Base-by-base conservation (phyloP, 345 rosid genomes). In the Populus tremula region DNA sequence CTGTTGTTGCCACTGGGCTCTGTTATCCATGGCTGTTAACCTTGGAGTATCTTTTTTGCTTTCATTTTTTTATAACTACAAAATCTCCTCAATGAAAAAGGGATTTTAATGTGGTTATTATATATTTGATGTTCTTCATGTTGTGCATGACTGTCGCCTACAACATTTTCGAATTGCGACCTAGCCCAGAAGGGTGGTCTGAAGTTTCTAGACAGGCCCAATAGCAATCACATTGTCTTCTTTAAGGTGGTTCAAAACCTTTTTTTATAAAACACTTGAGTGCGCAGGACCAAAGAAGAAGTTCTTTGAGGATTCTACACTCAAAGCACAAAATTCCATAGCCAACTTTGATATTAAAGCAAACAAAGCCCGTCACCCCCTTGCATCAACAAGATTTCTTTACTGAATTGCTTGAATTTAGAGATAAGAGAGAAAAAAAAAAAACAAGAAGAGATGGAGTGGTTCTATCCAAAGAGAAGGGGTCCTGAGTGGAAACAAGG, bases 401-500 rank as follows among this genome's bases (percentile, higher is more conserved):
- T 4, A 18, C 16, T 16, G 14, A 71, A 50, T 6, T 53, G 4
- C 59, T 53, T 53, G 59, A 1, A 20, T 53, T 53, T 7, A 53
- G 59, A 53, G 18, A 12, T 0, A 11, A 23, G 5, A 73, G 43
- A 18, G 50, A 25, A 0, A 33, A 4, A 33, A 33, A 23, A n/a
- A 29, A 21, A 16, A 43, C 27, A 8, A 10, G 35, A 10, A 17
- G 41, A 31, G 78, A 87, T 85, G 91, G 93, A 90, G n/a, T 87
- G 90, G 91, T 64, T 85, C 4, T 79, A 86, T 63, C 81, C 88
- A 0, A 85, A 29, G 70, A 87, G 90, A 84, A 86, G 90, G 71
- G 90, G 88, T 39, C 90, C 89, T 2, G 82, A 86, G 41, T 87
- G 91, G 90, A 90, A 88, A 81, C 88, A 83, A 20, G 87, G 90